Evolutionary conservation across 805 yeast species (phyloP).

Genomic region (Lipomyces chichibuensis): DNA sequence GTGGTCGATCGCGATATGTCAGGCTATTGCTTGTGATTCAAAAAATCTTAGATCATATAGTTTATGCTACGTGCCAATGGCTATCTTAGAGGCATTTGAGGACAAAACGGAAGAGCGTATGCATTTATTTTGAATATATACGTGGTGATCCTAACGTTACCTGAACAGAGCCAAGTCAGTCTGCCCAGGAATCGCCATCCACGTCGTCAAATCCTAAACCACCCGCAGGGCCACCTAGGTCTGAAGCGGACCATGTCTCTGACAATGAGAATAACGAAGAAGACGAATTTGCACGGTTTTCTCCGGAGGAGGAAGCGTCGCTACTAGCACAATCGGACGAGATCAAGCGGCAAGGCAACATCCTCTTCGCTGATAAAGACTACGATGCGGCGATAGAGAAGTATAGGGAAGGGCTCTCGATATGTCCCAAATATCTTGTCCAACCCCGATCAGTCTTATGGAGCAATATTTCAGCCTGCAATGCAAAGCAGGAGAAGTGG

Average conservation of each 20-base stretch:
- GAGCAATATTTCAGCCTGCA: constrained; percentile 41
- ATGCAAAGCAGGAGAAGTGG: constrained; percentile 36
- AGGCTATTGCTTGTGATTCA: too few species aligned
- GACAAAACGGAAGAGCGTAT: background rate
- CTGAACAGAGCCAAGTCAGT: background rate
- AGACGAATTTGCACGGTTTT: constrained; percentile 8
- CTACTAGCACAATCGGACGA: constrained; percentile 41
- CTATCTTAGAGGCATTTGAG: background rate
- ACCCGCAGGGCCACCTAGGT: background rate
- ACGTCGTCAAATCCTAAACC: background rate
- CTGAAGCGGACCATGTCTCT: background rate
- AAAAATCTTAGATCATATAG: background rate
- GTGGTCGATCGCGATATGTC: too few species aligned
- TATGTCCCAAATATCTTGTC: constrained; percentile 23
- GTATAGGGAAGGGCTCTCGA: constrained; percentile 26
- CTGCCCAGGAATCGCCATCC: background rate
- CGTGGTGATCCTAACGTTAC: background rate
- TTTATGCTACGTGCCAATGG: background rate
- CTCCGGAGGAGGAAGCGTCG: constrained; percentile 36
- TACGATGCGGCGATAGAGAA: constrained; percentile 23
- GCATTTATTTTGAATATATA: background rate
- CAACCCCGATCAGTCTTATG: constrained; percentile 33
- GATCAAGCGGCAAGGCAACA: constrained; percentile 49
- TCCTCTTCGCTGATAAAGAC: constrained; percentile 29
- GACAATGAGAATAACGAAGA: constrained; percentile 1